Evolutionary conservation across 2,329 filamentous ascomycete genomes (phyloP).

Genomic region (Apiospora hydei): DNA sequence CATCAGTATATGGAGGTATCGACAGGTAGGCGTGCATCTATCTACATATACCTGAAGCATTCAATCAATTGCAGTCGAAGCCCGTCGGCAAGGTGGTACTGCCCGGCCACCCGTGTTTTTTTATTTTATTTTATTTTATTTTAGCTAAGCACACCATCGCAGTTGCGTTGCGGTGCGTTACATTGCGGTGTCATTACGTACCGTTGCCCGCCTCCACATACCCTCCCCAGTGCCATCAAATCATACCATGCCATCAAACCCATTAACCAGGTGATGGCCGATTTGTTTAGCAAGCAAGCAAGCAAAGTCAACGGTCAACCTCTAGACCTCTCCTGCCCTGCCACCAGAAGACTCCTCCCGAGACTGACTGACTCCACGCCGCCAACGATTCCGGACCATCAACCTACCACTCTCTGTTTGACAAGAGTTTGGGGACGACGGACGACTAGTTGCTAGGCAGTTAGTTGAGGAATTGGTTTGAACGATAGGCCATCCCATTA

Average conservation of each 20-base stretch:
- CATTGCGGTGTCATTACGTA: conserved; percentile 13
- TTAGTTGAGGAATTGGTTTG: neutral
- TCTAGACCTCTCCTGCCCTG: neutral
- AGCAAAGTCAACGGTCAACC: neutral
- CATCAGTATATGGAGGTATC: neutral
- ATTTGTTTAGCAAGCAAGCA: neutral
- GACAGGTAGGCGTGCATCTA: no score
- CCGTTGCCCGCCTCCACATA: conserved; percentile 20
- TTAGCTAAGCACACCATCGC: conserved; percentile 6
- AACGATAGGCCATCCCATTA: conserved; percentile 1
- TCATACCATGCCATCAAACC: conserved; percentile 18
- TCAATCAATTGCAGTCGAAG: neutral
- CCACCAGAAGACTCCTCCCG: neutral
- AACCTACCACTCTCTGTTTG: neutral
- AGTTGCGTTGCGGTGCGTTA: conserved; percentile 6
- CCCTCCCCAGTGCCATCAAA: conserved; percentile 6
- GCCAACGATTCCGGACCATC: neutral
- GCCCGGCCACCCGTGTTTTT: neutral
- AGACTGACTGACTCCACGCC: neutral
- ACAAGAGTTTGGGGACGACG: neutral
- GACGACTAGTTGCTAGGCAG: neutral
- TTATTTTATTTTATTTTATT: neutral
- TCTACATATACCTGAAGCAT: neutral
- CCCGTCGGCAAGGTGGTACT: neutral
- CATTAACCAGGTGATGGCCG: conserved; percentile 11